phyloP scores from a whole-genome alignment of 192 early-diverging fungal genomes.

The Entomortierella parvispora region DNA sequence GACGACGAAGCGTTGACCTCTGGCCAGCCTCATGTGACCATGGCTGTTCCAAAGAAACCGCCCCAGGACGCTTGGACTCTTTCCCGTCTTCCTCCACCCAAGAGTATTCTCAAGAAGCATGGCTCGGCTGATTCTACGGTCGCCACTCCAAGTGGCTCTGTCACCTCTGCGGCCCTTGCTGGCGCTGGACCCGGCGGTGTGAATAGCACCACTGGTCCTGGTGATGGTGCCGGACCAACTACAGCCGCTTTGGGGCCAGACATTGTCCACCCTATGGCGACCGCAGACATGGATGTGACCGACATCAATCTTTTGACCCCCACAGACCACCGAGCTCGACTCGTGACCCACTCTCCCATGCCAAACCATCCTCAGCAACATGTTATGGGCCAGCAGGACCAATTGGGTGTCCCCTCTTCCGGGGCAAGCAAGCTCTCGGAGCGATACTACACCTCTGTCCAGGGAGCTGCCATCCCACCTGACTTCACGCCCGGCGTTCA shows the following conservation, averaged over 20 bases:
- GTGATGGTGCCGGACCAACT: not conserved
- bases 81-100: not conserved
- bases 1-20: not conserved
- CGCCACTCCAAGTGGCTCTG: not conserved
- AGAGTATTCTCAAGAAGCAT: constrained; percentile 30
- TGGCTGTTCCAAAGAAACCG: constrained; percentile 7
- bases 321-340: constrained; percentile 22
- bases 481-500: constrained; percentile 36
- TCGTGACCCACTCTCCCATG: constrained; percentile 22
- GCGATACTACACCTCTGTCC: not conserved
- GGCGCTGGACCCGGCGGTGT: no score
- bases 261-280: constrained; percentile 26
- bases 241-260: not conserved
- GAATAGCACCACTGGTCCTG: not conserved
- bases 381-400: not conserved
- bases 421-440: not conserved
- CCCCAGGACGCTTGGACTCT: not conserved
- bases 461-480: constrained; percentile 17
- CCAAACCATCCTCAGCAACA: constrained; percentile 19
- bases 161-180: no score
- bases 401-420: not conserved
- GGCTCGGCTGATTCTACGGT: not conserved
- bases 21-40: constrained; percentile 1
- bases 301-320: not conserved
- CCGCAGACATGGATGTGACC: not conserved